Base-by-base conservation (phyloP, 345 rosid species). In the Eucalyptus curtisii region DNA sequence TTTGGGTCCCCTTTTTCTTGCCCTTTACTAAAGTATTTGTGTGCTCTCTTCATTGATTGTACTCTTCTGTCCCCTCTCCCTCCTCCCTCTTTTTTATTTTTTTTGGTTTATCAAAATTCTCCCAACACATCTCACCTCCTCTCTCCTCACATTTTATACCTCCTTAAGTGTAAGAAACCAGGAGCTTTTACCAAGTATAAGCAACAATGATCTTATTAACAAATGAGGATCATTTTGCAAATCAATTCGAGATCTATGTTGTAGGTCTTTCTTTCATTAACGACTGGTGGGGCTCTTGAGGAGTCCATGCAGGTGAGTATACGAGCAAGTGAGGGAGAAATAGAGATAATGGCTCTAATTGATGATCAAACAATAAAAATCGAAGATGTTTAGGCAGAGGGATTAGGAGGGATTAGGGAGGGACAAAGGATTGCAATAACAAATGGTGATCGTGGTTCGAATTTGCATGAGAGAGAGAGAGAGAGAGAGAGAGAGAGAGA, bases 201-300 rank as follows among this genome's bases (percentile, higher is more conserved):
- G 30, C 13, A 55, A 55, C 10, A 9, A 30, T 24, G 61, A 55
- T 55, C 61, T 12, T 55, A 22, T 55, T 55, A 24, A 55, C 61
- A 55, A 24, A 55, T 24, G 30, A 55, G 61, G 61, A 55, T 55
- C 61, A 55, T 55, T 24, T 55, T 55, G 13, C 61, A 55, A 55
- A 55, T 55, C 30, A 55, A 55, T 55, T 8, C 11, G 0, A 55
- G 61, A 55, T 55, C 61, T 55, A 55, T 55, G 12, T 55, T 55
- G 25, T 55, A 55, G 27, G 61, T 55, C 61, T 55, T 53, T 55
- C 61, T 24, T 55, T 55, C 30, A 20, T 55, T 55, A 22, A 55
- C 25, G 30, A 55, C 0, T 22, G 27, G 12, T 1, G 0, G 1
- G 0, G 12, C 6, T 55, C 61, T 22, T 55, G 27, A 55, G 13